Evolutionary conservation across 768 basidiomycete species (phyloP).

Genomic region (Tubosaeta brunneosetosa): DNA sequence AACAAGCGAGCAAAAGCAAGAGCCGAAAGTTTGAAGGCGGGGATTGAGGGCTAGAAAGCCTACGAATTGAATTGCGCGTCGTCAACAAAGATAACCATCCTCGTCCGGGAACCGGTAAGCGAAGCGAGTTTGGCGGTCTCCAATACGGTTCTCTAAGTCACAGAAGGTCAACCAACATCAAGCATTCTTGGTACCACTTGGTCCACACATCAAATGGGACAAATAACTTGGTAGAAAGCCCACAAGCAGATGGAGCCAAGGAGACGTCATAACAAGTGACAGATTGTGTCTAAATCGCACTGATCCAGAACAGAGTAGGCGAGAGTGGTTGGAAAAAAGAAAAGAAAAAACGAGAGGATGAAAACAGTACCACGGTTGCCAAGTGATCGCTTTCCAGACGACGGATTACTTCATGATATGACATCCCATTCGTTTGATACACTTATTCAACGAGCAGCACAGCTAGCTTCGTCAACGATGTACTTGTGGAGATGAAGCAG

Average conservation of each 20-base stretch:
- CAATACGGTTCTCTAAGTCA: constrained; percentile 1
- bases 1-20: constrained; percentile 2
- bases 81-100: neutral
- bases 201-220: neutral
- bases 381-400: neutral
- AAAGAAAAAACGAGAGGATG: neutral
- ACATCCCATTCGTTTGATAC: constrained; percentile 6
- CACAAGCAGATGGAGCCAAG: neutral
- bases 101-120: constrained; percentile 2
- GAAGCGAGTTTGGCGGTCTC: neutral
- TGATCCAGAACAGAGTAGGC: constrained; percentile 4
- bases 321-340: constrained; percentile 2
- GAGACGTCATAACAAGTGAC: neutral
- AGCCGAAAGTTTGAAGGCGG: neutral
- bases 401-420: constrained; percentile 3
- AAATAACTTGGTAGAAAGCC: neutral
- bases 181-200: neutral
- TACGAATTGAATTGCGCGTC: constrained; percentile 4
- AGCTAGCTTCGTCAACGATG: constrained; percentile 7
- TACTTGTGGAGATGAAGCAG: constrained; percentile 9
- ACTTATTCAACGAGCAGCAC: constrained; percentile 6
- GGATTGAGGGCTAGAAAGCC: constrained; percentile 1
- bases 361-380: constrained; percentile 11
- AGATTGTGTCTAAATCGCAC: constrained; percentile 4
- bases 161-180: constrained; percentile 6